phyloP scores from a whole-genome alignment of 2,329 filamentous ascomycete genomes.

The Drechslera avenae region DNA sequence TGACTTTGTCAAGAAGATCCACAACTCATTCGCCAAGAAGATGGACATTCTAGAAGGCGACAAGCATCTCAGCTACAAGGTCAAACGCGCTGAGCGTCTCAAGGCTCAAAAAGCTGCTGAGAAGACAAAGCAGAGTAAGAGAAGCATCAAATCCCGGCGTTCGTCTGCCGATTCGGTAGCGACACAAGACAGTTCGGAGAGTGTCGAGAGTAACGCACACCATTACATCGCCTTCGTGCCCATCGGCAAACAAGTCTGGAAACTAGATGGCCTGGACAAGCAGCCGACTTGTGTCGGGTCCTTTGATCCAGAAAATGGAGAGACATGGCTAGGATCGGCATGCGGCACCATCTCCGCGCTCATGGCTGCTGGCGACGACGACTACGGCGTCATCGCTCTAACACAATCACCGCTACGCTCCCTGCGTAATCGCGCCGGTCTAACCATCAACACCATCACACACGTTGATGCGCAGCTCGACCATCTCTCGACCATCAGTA shows the following conservation, averaged over 20 bases:
- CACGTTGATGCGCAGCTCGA: slow-evolving; percentile 50
- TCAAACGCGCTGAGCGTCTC: slow-evolving; percentile 47
- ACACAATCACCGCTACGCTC: slow-evolving; percentile 67
- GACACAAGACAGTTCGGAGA: slow-evolving; percentile 51
- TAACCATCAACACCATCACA: slow-evolving; percentile 54
- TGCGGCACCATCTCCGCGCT: slow-evolving; percentile 67
- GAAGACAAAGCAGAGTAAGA: slow-evolving; percentile 42
- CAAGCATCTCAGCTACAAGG: slow-evolving; percentile 68
- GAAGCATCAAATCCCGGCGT: slow-evolving; percentile 49
- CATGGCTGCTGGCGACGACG: slow-evolving; percentile 69
- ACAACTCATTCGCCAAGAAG: slow-evolving; percentile 84
- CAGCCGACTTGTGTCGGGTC: slow-evolving; percentile 67
- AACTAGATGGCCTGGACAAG: slow-evolving; percentile 81
- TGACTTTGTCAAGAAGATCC: slow-evolving; percentile 75
- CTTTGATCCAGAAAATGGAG: slow-evolving; percentile 39
- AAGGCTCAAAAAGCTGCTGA: slow-evolving; percentile 20
- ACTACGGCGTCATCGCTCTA: slow-evolving; percentile 80
- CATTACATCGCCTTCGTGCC: slow-evolving; percentile 93
- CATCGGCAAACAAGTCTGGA: slow-evolving; percentile 76
- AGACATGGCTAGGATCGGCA: slow-evolving; percentile 71
- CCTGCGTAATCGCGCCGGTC: slow-evolving; percentile 51
- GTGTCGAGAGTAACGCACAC: slow-evolving; percentile 67
- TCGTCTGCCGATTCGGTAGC: slow-evolving; percentile 26
- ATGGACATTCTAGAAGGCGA: slow-evolving; percentile 69
- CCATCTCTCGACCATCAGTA: slow-evolving; percentile 19